These are phyloP conservation scores for Nitzschia sp. DNA, from an alignment of 108 stramenopile genomes.

Conservation along the genomic window DNA sequence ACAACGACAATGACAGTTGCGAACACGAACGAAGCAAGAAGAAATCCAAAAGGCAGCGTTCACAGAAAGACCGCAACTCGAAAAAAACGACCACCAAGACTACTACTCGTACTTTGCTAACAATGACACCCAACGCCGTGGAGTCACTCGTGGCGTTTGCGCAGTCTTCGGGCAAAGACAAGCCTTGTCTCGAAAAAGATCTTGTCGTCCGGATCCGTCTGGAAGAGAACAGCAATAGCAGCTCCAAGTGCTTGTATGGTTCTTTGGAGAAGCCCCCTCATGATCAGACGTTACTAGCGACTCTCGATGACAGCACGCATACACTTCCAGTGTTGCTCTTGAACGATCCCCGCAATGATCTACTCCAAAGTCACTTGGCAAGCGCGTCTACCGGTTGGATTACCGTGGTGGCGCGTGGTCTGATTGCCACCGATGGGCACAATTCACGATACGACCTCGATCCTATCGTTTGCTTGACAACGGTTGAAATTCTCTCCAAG, in stretches of 20 bases:
- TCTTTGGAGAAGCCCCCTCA: not conserved
- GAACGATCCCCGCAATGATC: conserved; percentile 2
- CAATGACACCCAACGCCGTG: conserved; percentile 19
- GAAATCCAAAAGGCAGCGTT: not conserved
- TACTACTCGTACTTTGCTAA: not conserved
- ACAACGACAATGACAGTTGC: too few relatives aligned
- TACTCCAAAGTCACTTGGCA: not conserved
- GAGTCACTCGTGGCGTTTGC: not conserved
- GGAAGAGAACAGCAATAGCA: not conserved
- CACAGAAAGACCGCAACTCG: too few relatives aligned
- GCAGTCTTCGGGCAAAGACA: not conserved
- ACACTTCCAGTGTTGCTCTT: conserved; percentile 18
- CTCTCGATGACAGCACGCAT: conserved; percentile 9
- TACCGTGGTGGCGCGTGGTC: conserved; percentile 9
- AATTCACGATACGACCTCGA: conserved; percentile 13
- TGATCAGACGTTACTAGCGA: not conserved
- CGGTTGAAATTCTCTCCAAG: conserved; percentile 6
- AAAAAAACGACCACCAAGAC: not conserved
- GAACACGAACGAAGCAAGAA: not conserved
- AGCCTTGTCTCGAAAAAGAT: not conserved
- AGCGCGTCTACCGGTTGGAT: not conserved
- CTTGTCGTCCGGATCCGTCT: conserved; percentile 5
- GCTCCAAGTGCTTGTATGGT: not conserved
- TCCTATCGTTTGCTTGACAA: conserved; percentile 23
- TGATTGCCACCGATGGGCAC: conserved; percentile 13